A percentile compares a stretch with the other conserved stretches of the same genome.
phyloP scores from a whole-genome alignment of 805 yeast species.

The Candida pseudoglaebosa region DNA sequence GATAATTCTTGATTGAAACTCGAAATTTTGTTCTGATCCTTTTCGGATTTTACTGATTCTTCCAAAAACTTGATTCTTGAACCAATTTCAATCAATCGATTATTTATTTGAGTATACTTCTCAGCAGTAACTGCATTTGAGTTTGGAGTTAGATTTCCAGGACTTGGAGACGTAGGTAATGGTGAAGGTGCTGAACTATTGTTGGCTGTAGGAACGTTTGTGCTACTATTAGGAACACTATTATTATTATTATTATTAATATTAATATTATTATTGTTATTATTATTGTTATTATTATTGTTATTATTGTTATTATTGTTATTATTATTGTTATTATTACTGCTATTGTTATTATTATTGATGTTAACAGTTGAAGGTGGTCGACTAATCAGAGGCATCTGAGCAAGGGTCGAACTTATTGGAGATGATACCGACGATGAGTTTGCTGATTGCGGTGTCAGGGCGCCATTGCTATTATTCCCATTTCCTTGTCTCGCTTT shows the following conservation, averaged over 20 bases:
- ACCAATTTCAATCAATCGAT: slow-evolving; percentile 44
- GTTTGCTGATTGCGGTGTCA: slow-evolving; percentile 1
- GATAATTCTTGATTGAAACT: slow-evolving; percentile 5
- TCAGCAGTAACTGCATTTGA: slow-evolving; percentile 31
- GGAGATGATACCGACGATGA: slow-evolving; percentile 10
- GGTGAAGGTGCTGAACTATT: slow-evolving; percentile 1
- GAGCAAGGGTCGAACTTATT: neutral
- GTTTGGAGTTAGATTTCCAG: slow-evolving; percentile 9
- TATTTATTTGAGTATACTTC: slow-evolving; percentile 40
- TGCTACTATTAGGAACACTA: too few relatives aligned
- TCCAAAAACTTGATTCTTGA: slow-evolving; percentile 40
- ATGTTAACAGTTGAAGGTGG: neutral
- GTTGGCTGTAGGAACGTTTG: too few relatives aligned
- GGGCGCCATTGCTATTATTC: neutral
- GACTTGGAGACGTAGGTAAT: slow-evolving; percentile 1
- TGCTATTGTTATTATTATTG: neutral
- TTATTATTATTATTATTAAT: too few relatives aligned
- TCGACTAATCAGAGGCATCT: slow-evolving; percentile 1
- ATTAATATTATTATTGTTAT: too few relatives aligned
- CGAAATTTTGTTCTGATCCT: slow-evolving; percentile 39
- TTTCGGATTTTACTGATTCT: slow-evolving; percentile 36
- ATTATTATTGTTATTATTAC: too few relatives aligned
- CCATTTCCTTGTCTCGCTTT: slow-evolving; percentile 14
- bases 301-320: slow-evolving; percentile 4
- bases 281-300: too few relatives aligned